Evolutionary conservation across 805 yeast species (phyloP), one percentile per base, ranked within the genome.

Genomic region (Komagataella phaffii): DNA sequence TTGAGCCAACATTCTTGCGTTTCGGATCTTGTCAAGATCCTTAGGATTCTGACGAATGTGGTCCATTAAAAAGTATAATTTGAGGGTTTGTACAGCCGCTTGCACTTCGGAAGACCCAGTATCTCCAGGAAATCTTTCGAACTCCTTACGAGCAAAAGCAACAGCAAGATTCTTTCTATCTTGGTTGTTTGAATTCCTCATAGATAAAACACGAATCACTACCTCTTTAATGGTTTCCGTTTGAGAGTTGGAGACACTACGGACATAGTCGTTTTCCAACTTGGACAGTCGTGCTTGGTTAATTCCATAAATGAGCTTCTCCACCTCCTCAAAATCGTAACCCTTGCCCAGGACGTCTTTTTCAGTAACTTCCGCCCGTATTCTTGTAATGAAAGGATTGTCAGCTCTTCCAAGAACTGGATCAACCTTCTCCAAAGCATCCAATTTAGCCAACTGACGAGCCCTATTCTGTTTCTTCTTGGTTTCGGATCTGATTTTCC

Each of bases 71-170:
- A 79, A 81, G 57, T 84, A 86, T 58, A 93, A 88, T 60, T 79
- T 79, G 49, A 88, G 83, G 0, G 98, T 88, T 70, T 83, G 70
- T 24, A 87, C 76, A 2, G 97, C 98, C 2, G 98, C 96, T 67
- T 90, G 97, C 23, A 90, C 96, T 68, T 91, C 98, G 51, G 95
- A 81, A 1, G 96, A 87, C 2, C 96, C 97, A 1, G 96, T 87
- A 64, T 93, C 98, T 51, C 96, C 96, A 48, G 82, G 88, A 56
- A 76, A 74, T 60, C 96, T 75, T 58, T 80, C 81, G 66, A 91
- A 90, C 68, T 91, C 97, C 58, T 76, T 69, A 50, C 80, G 74
- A 1, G 97, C 96, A 48, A 84, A 64, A 48, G 68, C 68, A 2
- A 79, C 71, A 24, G 88, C 85, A 57, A 78, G 64, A 56, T 79